A percentile compares a stretch with the other conserved stretches of the same genome.
Conservation (phyloP, 129 eudicot species). For the Glebionis coronaria region DNA sequence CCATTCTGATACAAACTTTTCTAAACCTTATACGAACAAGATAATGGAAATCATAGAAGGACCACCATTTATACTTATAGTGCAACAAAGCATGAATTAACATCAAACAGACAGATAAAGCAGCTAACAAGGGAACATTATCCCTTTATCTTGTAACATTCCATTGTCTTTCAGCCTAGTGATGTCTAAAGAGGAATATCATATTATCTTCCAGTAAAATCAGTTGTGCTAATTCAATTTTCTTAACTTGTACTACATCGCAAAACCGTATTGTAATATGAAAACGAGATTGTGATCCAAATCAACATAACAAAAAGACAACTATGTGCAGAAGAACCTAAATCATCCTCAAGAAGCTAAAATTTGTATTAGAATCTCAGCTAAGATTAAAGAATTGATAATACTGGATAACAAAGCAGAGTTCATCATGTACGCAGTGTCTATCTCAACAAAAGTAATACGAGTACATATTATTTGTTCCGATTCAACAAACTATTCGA, state of each 20-base stretch:
- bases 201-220: too few species aligned
- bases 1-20: neutral
- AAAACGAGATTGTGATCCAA: neutral
- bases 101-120: too few species aligned
- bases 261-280: too few species aligned
- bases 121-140: too few species aligned
- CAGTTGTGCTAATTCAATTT: too few species aligned
- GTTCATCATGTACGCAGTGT: neutral
- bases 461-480: neutral
- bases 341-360: neutral
- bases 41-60: neutral
- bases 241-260: too few species aligned
- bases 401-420: slow-evolving; percentile 2
- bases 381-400: neutral
- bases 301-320: neutral
- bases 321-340: neutral
- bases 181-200: too few species aligned
- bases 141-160: too few species aligned
- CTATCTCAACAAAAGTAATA: neutral
- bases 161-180: too few species aligned
- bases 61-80: slow-evolving; percentile 1
- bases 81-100: neutral
- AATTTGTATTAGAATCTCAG: neutral
- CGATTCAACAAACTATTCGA: neutral
- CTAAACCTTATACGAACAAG: neutral